Conservation (phyloP, 2,329 filamentous ascomycete species). For the Ramichloridium luteum region DNA sequence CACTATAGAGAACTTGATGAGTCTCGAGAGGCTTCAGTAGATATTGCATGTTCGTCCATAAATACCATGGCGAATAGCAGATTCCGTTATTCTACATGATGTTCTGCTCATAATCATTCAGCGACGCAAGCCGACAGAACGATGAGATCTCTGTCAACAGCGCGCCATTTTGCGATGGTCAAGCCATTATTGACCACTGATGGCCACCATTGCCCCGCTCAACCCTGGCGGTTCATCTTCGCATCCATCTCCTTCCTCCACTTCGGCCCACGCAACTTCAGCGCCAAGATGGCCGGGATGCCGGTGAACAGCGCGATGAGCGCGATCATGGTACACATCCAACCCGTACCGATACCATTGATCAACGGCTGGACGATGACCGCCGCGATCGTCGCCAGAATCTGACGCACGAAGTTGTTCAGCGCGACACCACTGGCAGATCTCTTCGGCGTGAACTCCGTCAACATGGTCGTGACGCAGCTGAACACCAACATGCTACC, state of each 20-base stretch:
- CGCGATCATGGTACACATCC: slow-evolving; percentile 52
- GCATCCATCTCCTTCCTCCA: slow-evolving; percentile 20
- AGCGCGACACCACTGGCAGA: slow-evolving; percentile 62
- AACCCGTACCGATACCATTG: slow-evolving; percentile 57
- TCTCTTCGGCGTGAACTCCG: slow-evolving; percentile 63
- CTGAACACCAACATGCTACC: slow-evolving; percentile 68
- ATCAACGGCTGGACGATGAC: slow-evolving; percentile 61
- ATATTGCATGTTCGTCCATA: too few species aligned
- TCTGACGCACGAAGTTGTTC: slow-evolving; percentile 71
- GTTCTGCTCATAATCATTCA: too few species aligned
- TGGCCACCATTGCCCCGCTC: too few species aligned
- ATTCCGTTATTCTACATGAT: too few species aligned
- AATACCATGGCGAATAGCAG: too few species aligned
- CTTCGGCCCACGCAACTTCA: slow-evolving; percentile 18
- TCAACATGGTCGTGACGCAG: slow-evolving; percentile 64
- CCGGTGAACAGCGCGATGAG: slow-evolving; percentile 17
- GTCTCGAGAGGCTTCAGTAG: too few species aligned
- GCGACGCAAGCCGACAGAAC: too few species aligned
- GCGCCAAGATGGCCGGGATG: slow-evolving; percentile 16
- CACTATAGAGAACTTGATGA: too few species aligned
- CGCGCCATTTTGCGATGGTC: too few species aligned
- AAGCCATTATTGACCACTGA: too few species aligned
- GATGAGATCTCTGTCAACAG: too few species aligned
- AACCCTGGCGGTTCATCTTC: slow-evolving; percentile 15
- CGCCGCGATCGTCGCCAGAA: slow-evolving; percentile 58